A percentile compares a stretch with the other conserved stretches of the same genome.
Evolutionary conservation across 164 flowering plant genomes (phyloP).

Genomic region (Dillenia suffruticosa): DNA sequence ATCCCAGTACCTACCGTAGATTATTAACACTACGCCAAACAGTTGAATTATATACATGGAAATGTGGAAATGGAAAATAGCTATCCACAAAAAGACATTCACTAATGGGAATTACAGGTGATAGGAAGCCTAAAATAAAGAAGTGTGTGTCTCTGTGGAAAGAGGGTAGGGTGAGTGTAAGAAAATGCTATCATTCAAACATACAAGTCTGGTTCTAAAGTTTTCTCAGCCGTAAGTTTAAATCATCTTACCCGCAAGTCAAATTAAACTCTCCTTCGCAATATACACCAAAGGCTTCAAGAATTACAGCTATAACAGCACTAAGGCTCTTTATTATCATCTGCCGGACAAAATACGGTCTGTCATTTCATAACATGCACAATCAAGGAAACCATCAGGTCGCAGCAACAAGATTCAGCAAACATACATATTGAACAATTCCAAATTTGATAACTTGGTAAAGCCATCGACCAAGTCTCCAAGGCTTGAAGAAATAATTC

Average conservation of each 20-base stretch:
- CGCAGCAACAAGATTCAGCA: conserved; percentile 1
- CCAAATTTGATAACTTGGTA: conserved; percentile 91
- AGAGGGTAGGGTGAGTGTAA: too few relatives aligned
- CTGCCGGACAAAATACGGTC: conserved; percentile 31
- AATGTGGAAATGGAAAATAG: too few relatives aligned
- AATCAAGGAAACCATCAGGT: too few relatives aligned
- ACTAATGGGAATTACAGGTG: too few relatives aligned
- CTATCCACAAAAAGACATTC: too few relatives aligned
- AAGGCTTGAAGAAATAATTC: conserved; percentile 74
- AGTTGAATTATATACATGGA: too few relatives aligned
- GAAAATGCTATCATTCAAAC: too few relatives aligned
- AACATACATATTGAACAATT: conserved; percentile 95
- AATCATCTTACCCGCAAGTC: conserved; percentile 76
- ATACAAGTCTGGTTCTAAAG: not conserved
- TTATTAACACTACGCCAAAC: too few relatives aligned
- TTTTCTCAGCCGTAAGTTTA: not conserved
- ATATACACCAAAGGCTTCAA: conserved; percentile 80
- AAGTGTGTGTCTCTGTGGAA: too few relatives aligned
- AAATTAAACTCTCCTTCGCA: conserved; percentile 96
- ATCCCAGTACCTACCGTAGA: too few relatives aligned
- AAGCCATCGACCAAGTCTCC: conserved; percentile 88
- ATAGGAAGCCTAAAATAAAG: too few relatives aligned
- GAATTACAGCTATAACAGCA: conserved; percentile 75
- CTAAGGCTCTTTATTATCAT: conserved; percentile 79
- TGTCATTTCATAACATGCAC: not conserved